These are phyloP conservation scores for Apophysomyces trapeziformis DNA, from an alignment of 371 early-diverging fungal genomes.

Conservation along the genomic window DNA sequence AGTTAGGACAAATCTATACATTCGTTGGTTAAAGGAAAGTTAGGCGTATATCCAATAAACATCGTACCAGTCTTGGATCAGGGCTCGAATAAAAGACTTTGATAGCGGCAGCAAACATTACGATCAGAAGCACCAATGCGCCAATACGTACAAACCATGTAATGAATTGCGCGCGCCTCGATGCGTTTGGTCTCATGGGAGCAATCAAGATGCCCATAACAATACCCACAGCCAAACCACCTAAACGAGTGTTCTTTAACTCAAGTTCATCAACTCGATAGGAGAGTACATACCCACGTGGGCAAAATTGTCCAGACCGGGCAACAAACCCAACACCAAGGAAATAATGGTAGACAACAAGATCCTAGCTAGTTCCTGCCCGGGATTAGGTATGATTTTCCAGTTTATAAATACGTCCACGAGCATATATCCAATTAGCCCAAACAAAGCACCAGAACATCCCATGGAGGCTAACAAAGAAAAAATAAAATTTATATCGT, in stretches of 20 bases:
- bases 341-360: constrained; percentile 64
- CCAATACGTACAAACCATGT: constrained; percentile 44
- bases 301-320: constrained; percentile 80
- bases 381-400: constrained; percentile 68
- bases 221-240: constrained; percentile 62
- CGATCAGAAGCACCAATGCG: constrained; percentile 41
- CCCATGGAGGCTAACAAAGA: constrained; percentile 70
- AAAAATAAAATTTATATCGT: constrained; percentile 4
- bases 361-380: constrained; percentile 73
- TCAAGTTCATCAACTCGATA: constrained; percentile 25
- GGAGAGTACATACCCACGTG: constrained; percentile 58
- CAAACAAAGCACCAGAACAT: constrained; percentile 85
- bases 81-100: constrained; percentile 48
- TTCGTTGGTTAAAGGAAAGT: not conserved
- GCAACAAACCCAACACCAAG: constrained; percentile 73
- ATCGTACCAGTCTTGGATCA: constrained; percentile 36
- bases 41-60: not conserved
- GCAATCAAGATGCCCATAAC: constrained; percentile 51
- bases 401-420: constrained; percentile 85
- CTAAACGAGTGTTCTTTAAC: constrained; percentile 52
- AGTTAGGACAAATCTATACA: constrained; percentile 36
- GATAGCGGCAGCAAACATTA: constrained; percentile 45
- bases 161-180: constrained; percentile 39
- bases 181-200: constrained; percentile 38
- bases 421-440: constrained; percentile 77